These are phyloP conservation scores for Nicotiana obtusifolia DNA, from an alignment of 257 asterid species.

Conservation along the genomic window DNA sequence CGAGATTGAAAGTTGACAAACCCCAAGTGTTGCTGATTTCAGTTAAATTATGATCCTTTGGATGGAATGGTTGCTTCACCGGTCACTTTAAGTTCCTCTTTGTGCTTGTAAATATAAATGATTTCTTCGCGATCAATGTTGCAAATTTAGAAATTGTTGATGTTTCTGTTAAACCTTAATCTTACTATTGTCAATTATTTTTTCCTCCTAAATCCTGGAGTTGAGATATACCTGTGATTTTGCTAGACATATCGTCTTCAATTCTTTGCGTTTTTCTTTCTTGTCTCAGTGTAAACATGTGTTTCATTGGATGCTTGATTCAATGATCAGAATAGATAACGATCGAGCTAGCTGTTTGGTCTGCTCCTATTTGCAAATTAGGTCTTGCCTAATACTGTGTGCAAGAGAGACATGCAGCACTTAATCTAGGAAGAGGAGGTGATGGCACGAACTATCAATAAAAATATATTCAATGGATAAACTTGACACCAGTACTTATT, in stretches of 20 bases:
- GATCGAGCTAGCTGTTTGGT: not conserved
- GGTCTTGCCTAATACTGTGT: not conserved
- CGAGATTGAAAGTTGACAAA: not conserved
- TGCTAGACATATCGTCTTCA: not conserved
- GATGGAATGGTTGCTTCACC: not conserved
- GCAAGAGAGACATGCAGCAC: not conserved
- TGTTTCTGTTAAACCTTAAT: not conserved
- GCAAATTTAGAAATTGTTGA: not conserved
- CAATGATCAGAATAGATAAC: not conserved
- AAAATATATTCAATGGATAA: not conserved
- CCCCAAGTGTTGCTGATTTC: not conserved
- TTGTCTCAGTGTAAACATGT: not conserved
- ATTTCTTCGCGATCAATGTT: not conserved
- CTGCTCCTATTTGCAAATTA: not conserved
- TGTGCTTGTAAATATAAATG: not conserved
- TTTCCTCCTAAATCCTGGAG: not conserved
- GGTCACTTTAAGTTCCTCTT: not conserved
- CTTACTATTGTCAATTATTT: not conserved
- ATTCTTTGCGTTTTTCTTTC: not conserved
- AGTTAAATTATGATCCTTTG: not conserved
- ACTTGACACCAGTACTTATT: not conserved
- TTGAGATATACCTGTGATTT: not conserved
- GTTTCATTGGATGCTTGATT: not conserved
- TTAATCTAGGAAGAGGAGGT: not conserved
- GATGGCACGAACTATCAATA: not conserved